A percentile compares a stretch with the other conserved stretches of the same genome.
Evolutionary conservation across 1,284 basidiomycete species (phyloP).

Genomic region (Irpex sp.): DNA sequence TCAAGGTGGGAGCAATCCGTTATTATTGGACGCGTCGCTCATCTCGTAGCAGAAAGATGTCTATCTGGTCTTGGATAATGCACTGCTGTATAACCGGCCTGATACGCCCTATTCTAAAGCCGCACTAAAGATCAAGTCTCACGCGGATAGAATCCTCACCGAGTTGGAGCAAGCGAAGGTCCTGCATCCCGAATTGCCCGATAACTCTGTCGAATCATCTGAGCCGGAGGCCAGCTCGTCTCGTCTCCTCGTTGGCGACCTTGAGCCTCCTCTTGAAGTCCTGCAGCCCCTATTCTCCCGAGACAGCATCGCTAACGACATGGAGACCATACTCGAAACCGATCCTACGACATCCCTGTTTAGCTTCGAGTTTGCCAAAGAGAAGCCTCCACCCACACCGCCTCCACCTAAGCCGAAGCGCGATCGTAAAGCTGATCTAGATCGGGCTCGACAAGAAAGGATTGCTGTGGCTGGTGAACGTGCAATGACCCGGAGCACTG

Average conservation of each 20-base stretch:
- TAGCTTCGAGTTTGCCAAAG: conserved; percentile 56
- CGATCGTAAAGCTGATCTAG: conserved; percentile 36
- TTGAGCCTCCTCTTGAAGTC: conserved; percentile 63
- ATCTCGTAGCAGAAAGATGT: conserved; percentile 65
- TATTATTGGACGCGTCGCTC: background rate
- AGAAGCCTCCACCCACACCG: conserved; percentile 43
- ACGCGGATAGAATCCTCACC: conserved; percentile 56
- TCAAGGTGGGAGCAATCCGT: conserved; percentile 54
- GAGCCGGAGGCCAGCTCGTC: background rate
- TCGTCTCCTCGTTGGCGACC: conserved; percentile 47
- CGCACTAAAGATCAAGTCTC: conserved; percentile 66
- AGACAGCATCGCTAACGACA: conserved; percentile 46
- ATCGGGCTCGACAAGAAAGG: conserved; percentile 20
- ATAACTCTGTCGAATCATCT: background rate
- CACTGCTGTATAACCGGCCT: conserved; percentile 81
- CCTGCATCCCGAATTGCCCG: conserved; percentile 15
- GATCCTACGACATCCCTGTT: conserved; percentile 70
- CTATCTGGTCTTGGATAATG: conserved; percentile 81
- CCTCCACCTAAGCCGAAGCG: conserved; percentile 35
- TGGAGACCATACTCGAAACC: conserved; percentile 48
- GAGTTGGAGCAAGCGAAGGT: conserved; percentile 43
- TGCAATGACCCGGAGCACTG: conserved; percentile 38
- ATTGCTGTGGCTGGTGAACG: conserved; percentile 38
- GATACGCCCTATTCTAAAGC: conserved; percentile 73
- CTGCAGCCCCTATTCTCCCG: conserved; percentile 52